Percentiles rank a stretch among this genome's conserved stretches.
These are phyloP conservation scores for Mycena capillaripes DNA, from an alignment of 768 basidiomycete genomes.

Conservation along the genomic window DNA sequence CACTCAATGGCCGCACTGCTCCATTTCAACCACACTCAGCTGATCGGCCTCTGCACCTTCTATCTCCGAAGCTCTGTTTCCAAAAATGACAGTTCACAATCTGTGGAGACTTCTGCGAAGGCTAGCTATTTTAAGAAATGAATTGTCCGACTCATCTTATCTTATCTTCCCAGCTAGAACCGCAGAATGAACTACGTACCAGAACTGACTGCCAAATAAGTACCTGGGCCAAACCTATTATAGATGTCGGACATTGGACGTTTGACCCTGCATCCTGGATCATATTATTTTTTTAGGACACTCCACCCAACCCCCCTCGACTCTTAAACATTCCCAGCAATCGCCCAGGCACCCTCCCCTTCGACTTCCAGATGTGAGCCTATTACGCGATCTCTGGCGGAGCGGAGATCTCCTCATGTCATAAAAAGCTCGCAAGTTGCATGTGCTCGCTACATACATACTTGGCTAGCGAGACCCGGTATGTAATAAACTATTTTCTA, in stretches of 20 bases:
- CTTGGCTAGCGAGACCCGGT: no score
- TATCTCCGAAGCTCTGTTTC: no score
- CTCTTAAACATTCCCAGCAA: background rate
- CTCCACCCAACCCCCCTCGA: background rate
- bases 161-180: background rate
- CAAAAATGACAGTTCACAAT: no score
- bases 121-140: background rate
- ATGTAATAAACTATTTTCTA: conserved; percentile 43
- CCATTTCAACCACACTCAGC: no score
- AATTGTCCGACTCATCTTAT: background rate
- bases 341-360: background rate
- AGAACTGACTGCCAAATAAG: no score
- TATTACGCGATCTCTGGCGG: background rate
- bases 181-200: no score
- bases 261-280: no score
- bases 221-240: no score
- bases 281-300: background rate
- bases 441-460: background rate
- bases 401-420: background rate
- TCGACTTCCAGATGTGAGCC: background rate
- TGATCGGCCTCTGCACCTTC: no score
- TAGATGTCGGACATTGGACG: no score
- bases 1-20: no score
- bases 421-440: conserved; percentile 9
- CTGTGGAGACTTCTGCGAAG: background rate